A percentile compares a stretch with the other conserved stretches of the same genome.
Conservation (phyloP, 2,329 filamentous ascomycete genomes). For the Furcasterigmium furcatum region DNA sequence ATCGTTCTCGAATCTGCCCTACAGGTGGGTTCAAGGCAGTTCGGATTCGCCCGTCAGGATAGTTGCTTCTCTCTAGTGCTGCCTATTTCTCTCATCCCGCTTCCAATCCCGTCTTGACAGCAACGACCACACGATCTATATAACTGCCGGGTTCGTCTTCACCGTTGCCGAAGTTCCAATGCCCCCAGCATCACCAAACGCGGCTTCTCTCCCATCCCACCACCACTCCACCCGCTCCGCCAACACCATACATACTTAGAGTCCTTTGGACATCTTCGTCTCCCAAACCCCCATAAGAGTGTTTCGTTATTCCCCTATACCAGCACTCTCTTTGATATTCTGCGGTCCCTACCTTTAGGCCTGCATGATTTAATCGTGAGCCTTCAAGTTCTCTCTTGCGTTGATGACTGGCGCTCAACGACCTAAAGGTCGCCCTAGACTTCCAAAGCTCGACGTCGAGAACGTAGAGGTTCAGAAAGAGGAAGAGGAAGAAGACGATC, state of each 20-base stretch:
- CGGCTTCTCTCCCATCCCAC: too few relatives aligned
- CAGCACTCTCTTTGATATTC: too few relatives aligned
- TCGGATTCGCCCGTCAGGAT: constrained; percentile 1
- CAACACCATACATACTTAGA: too few relatives aligned
- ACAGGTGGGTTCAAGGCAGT: constrained; percentile 7
- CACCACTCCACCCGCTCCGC: too few relatives aligned
- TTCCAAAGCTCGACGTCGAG: neutral
- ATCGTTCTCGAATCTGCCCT: constrained; percentile 9
- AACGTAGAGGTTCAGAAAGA: neutral
- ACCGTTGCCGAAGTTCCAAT: too few relatives aligned
- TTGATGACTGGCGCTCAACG: neutral
- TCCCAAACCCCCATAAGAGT: too few relatives aligned
- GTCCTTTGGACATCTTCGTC: too few relatives aligned
- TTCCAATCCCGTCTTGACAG: neutral
- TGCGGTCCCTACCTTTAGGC: too few relatives aligned
- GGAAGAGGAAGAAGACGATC: neutral
- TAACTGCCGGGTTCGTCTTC: neutral
- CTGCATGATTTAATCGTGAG: too few relatives aligned
- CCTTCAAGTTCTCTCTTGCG: neutral
- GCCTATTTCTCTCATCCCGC: neutral
- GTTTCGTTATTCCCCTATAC: too few relatives aligned
- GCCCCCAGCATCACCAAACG: too few relatives aligned
- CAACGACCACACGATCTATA: neutral
- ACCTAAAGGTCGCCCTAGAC: neutral
- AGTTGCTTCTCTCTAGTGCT: neutral